Base-by-base conservation (phyloP, 2,329 filamentous ascomycete species). In the Dothideomycetes sp. region DNA sequence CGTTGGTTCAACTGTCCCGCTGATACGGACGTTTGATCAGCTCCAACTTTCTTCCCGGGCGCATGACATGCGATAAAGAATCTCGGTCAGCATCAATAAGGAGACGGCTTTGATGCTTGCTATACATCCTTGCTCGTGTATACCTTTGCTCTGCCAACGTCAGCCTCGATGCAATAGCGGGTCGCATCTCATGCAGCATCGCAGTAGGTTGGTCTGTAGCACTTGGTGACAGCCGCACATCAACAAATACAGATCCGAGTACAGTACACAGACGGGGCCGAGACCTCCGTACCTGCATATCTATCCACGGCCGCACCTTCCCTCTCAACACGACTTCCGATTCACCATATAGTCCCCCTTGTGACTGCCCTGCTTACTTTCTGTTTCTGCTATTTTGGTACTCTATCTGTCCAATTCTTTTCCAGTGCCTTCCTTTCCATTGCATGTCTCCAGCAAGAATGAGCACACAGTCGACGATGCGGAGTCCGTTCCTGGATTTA, bases 401-500 rank as follows among this genome's bases (percentile, higher is more conserved):
- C n/a, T n/a, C n/a, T n/a, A n/a, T n/a, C n/a, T n/a, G n/a, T n/a
- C n/a, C n/a, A n/a, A n/a, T n/a, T n/a, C n/a, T n/a, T n/a, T n/a
- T n/a, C n/a, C n/a, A n/a, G n/a, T n/a, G n/a, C n/a, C n/a, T n/a
- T n/a, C n/a, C n/a, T n/a, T n/a, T n/a, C n/a, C n/a, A n/a, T n/a
- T n/a, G n/a, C n/a, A n/a, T n/a, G n/a, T n/a, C n/a, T n/a, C n/a
- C 12, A 27, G 22, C 22, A 27, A 27, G 7, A 27, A 27, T 27
- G 22, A 27, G 22, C 22, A 12, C 22, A 27, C 22, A 27, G 12
- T 27, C 22, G 22, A 27, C 22, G 22, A 7, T 7, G 7, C 22
- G 22, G 7, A 27, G 22, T 41, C 36, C 30, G 14, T 5, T 60
- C 38, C 41, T 59, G 31, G 45, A 48, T 9, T 48, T 65, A 11